Conservation (phyloP, 495 filamentous ascomycete genomes). For the Podospora conica region DNA sequence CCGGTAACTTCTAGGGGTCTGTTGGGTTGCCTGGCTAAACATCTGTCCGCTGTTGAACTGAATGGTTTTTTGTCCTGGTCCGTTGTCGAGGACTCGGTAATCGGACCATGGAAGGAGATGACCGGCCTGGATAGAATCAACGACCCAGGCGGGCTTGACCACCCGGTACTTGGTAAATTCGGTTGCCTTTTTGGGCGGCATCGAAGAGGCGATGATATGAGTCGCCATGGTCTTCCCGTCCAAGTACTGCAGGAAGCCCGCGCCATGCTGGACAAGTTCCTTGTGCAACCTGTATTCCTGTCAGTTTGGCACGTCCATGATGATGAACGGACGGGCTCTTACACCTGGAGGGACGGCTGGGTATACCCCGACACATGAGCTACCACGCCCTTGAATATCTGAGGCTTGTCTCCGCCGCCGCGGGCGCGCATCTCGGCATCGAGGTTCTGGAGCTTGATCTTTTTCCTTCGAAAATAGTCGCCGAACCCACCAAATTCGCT, state of each 20-base stretch:
- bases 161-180: conserved; percentile 84
- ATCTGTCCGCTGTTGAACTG: conserved; percentile 62
- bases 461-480: conserved; percentile 91
- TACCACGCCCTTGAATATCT: conserved; percentile 83
- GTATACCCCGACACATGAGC: conserved; percentile 92
- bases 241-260: conserved; percentile 90
- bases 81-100: conserved; percentile 76
- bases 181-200: conserved; percentile 85
- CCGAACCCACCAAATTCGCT: conserved; percentile 83
- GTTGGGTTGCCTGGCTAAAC: conserved; percentile 49
- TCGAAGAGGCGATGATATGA: conserved; percentile 84
- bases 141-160: conserved; percentile 94
- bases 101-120: conserved; percentile 76
- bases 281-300: conserved; percentile 55
- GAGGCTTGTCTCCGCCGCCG: conserved; percentile 56
- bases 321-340: conserved; percentile 1
- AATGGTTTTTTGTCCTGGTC: conserved; percentile 67
- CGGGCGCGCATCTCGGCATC: conserved; percentile 70
- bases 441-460: conserved; percentile 90
- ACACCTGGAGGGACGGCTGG: conserved; percentile 78
- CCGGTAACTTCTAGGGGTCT: conserved; percentile 53
- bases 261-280: conserved; percentile 83
- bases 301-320: background rate
- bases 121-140: conserved; percentile 78
- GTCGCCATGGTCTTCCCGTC: conserved; percentile 89